A percentile compares a stretch with the other conserved stretches of the same genome.
phyloP scores from a whole-genome alignment of 1,284 basidiomycete genomes.

The Malassezia vespertilionis region DNA sequence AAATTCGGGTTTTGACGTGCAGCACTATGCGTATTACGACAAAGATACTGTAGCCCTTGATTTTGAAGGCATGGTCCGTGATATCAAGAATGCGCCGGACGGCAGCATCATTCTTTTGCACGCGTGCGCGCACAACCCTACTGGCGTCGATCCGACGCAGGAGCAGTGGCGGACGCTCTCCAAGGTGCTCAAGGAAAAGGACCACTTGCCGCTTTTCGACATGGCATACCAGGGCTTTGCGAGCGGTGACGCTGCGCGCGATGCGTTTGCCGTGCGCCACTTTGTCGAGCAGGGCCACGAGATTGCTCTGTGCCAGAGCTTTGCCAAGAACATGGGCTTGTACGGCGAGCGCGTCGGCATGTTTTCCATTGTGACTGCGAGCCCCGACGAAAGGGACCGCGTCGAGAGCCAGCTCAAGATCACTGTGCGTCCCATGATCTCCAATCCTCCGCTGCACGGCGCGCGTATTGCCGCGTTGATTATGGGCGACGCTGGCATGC shows the following conservation, averaged over 20 bases:
- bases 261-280: conserved; percentile 47
- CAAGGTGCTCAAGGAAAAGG: conserved; percentile 55
- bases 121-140: conserved; percentile 53
- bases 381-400: conserved; percentile 39
- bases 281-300: conserved; percentile 48
- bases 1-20: conserved; percentile 87
- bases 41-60: conserved; percentile 48
- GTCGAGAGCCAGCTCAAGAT: conserved; percentile 59
- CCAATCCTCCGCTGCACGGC: conserved; percentile 82
- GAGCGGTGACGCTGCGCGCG: conserved; percentile 40
- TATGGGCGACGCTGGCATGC: conserved; percentile 47
- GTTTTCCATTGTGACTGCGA: conserved; percentile 35
- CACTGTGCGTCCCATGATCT: conserved; percentile 92
- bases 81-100: conserved; percentile 49
- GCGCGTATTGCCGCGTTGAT: conserved; percentile 50
- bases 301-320: conserved; percentile 39
- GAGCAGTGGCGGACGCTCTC: conserved; percentile 47
- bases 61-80: conserved; percentile 45
- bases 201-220: conserved; percentile 83
- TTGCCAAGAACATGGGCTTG: conserved; percentile 48
- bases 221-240: conserved; percentile 64
- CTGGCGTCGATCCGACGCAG: conserved; percentile 48
- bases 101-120: conserved; percentile 53
- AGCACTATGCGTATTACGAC: conserved; percentile 60
- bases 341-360: conserved; percentile 48